Evolutionary conservation across 768 basidiomycete species (phyloP).

Genomic region (Suillus clintonianus): DNA sequence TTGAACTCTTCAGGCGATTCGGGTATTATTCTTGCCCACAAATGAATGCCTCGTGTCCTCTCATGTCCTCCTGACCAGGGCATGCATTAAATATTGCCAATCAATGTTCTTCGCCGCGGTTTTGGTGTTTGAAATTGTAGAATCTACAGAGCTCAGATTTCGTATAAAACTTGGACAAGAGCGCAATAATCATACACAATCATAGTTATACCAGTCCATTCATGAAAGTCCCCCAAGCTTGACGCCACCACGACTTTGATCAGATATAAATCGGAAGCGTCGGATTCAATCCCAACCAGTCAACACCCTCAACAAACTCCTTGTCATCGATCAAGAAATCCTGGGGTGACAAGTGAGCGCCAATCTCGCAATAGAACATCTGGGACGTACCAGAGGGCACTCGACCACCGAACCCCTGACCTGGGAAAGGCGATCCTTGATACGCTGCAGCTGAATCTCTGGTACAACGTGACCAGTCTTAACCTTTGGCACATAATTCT

Average conservation of each 20-base stretch:
- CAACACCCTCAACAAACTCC: conserved; percentile 65
- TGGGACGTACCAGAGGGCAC: conserved; percentile 60
- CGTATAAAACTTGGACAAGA: not conserved
- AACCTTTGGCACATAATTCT: conserved; percentile 76
- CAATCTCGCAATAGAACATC: not conserved
- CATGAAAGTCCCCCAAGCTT: not conserved
- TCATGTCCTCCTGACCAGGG: conserved; percentile 1
- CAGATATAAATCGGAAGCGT: conserved; percentile 79
- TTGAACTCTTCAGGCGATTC: not conserved
- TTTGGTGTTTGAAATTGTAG: not conserved
- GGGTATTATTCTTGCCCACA: not conserved
- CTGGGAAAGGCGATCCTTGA: conserved; percentile 74
- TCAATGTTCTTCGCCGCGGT: not conserved
- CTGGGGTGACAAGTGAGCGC: conserved; percentile 36
- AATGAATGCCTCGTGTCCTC: not conserved
- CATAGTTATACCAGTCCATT: not conserved
- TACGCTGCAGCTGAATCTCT: conserved; percentile 60
- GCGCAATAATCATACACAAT: not conserved
- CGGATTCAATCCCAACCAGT: conserved; percentile 77
- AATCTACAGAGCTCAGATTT: not conserved
- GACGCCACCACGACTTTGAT: not conserved
- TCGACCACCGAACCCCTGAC: conserved; percentile 78
- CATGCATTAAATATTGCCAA: not conserved
- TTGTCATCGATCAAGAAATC: conserved; percentile 86
- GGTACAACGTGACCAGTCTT: conserved; percentile 82